These are phyloP conservation scores for Pseudogymnoascus sp. DNA, from an alignment of 2,329 filamentous ascomycete genomes.

Conservation along the genomic window DNA sequence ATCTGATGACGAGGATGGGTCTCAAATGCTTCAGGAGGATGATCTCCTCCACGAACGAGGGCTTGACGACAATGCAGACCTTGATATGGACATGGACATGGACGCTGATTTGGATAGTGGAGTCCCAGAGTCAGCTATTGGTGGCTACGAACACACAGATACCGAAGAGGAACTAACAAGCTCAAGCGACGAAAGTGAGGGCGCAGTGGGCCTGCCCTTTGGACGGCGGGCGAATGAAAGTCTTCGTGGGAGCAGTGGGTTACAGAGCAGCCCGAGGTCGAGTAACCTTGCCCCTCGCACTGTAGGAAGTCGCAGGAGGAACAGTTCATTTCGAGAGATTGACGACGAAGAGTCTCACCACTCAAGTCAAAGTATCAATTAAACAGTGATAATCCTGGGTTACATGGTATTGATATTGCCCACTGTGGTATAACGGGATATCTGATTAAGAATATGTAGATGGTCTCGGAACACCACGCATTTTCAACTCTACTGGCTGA, in stretches of 20 bases:
- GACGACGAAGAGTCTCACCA: neutral
- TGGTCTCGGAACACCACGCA: neutral
- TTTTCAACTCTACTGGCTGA: neutral
- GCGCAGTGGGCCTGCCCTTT: constrained; percentile 19
- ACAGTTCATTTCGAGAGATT: neutral
- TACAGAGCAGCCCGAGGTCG: constrained; percentile 4
- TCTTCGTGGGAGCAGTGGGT: neutral
- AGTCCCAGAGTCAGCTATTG: constrained; percentile 55
- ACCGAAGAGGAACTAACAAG: constrained; percentile 58
- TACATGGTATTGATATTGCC: neutral
- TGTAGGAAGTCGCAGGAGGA: neutral
- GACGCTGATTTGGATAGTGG: constrained; percentile 65
- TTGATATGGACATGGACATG: constrained; percentile 46
- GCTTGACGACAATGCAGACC: constrained; percentile 27
- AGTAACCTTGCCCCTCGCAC: neutral
- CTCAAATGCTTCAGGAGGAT: constrained; percentile 57
- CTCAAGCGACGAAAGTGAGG: constrained; percentile 38
- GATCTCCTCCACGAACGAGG: constrained; percentile 39
- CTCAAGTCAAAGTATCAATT: constrained; percentile 1
- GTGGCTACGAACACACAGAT: constrained; percentile 70
- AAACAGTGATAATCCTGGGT: neutral
- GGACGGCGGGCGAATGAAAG: neutral
- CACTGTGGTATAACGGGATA: neutral
- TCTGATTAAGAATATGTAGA: constrained; percentile 2
- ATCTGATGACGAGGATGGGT: constrained; percentile 48